These are phyloP conservation scores for Solanum piurae DNA, from an alignment of 257 asterid genomes.

Conservation along the genomic window DNA sequence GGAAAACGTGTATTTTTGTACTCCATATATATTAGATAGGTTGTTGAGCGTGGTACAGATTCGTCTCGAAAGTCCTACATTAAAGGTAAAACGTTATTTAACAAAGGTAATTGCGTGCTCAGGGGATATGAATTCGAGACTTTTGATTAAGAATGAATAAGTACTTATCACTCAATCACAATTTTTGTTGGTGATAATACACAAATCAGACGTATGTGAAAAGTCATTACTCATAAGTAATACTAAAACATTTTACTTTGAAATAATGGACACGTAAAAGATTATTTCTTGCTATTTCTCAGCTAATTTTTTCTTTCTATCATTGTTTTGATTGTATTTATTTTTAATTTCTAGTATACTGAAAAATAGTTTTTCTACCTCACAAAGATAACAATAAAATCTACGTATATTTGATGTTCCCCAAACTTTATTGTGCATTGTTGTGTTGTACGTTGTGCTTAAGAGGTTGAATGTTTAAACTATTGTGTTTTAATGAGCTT, in stretches of 20 bases:
- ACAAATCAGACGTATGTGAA: too few species aligned
- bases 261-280: too few species aligned
- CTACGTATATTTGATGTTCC: rapidly evolving
- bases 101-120: rapidly evolving
- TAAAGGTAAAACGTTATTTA: rapidly evolving
- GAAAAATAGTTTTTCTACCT: neutral
- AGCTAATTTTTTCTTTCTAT: too few species aligned
- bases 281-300: too few species aligned
- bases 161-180: rapidly evolving
- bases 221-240: too few species aligned
- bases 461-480: neutral
- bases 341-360: too few species aligned
- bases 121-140: rapidly evolving
- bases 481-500: too few species aligned
- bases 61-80: rapidly evolving
- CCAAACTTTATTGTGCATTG: neutral
- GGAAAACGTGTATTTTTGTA: conserved; percentile 11
- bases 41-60: neutral
- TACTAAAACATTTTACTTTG: too few species aligned
- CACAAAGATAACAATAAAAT: neutral
- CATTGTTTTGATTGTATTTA: too few species aligned
- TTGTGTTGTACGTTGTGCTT: neutral
- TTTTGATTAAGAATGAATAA: too few species aligned
- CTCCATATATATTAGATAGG: too few species aligned
- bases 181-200: too few species aligned